These are phyloP conservation scores for Colletotrichum chrysophilum DNA, from an alignment of 2,329 filamentous ascomycete species.

Conservation along the genomic window DNA sequence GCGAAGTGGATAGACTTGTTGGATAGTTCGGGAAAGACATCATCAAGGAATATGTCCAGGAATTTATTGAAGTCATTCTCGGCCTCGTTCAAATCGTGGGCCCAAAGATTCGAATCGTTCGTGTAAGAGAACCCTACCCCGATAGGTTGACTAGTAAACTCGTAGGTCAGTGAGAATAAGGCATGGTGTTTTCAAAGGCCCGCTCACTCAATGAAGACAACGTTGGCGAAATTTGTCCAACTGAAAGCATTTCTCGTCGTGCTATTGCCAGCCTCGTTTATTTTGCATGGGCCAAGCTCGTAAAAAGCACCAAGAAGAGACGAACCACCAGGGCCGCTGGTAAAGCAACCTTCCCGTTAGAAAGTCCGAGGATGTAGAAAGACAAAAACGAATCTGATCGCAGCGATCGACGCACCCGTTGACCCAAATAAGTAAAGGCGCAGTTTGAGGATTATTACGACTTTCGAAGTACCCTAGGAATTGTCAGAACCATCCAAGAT, in stretches of 20 bases:
- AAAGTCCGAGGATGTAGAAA: neutral
- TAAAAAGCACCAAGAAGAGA: slow-evolving; percentile 23
- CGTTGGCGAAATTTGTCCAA: neutral
- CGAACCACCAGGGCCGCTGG: slow-evolving; percentile 21
- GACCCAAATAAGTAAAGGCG: neutral
- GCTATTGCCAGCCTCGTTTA: neutral
- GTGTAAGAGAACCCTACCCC: slow-evolving; percentile 24
- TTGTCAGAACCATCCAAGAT: neutral
- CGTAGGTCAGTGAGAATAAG: neutral
- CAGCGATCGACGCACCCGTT: neutral
- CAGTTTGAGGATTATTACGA: neutral
- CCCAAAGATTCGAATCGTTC: slow-evolving; percentile 13
- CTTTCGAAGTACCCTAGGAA: neutral
- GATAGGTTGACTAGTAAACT: slow-evolving; percentile 18
- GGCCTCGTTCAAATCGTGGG: slow-evolving; percentile 15
- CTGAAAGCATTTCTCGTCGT: slow-evolving; percentile 4
- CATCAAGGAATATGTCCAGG: slow-evolving; percentile 22
- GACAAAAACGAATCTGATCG: neutral
- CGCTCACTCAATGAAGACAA: neutral
- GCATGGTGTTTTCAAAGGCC: neutral
- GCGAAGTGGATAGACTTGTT: slow-evolving; percentile 20
- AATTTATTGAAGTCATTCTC: slow-evolving; percentile 24
- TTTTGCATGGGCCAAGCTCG: slow-evolving; percentile 24
- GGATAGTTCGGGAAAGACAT: slow-evolving; percentile 21
- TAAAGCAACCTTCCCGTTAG: neutral